phyloP scores from a whole-genome alignment of 805 yeast species.

The Teunomyces funiuensis region DNA sequence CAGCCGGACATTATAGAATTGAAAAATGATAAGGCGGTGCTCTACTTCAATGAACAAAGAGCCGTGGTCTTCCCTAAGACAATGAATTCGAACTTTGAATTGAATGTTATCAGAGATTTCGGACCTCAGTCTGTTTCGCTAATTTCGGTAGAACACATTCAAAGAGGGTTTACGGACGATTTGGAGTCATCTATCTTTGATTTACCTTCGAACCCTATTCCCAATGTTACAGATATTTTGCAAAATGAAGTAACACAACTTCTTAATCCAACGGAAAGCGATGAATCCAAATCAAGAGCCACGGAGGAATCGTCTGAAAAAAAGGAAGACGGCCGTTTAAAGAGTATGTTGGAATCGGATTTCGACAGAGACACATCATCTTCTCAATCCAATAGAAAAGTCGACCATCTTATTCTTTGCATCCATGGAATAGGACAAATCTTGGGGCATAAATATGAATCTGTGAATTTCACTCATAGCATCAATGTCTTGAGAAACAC shows the following conservation, averaged over 20 bases:
- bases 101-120: slow-evolving; percentile 35
- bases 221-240: slow-evolving; percentile 32
- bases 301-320: slow-evolving; percentile 6
- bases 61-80: slow-evolving; percentile 50
- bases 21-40: slow-evolving; percentile 33
- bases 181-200: slow-evolving; percentile 32
- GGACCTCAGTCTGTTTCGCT: slow-evolving; percentile 34
- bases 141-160: slow-evolving; percentile 47
- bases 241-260: slow-evolving; percentile 27
- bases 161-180: slow-evolving; percentile 49
- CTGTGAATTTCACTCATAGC: slow-evolving; percentile 84
- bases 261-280: slow-evolving; percentile 14
- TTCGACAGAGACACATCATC: slow-evolving; percentile 36
- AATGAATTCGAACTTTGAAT: slow-evolving; percentile 39
- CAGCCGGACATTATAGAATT: slow-evolving; percentile 32
- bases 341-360: slow-evolving; percentile 50
- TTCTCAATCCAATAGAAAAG: slow-evolving; percentile 27
- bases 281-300: slow-evolving; percentile 13
- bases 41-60: slow-evolving; percentile 41
- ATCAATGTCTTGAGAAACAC: slow-evolving; percentile 63
- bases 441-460: slow-evolving; percentile 73
- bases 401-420: slow-evolving; percentile 75
- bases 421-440: slow-evolving; percentile 95
- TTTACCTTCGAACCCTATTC: slow-evolving; percentile 31
- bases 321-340: slow-evolving; percentile 28